Evolutionary conservation across 202 grass and related monocot species (phyloP), one percentile per base, ranked within the genome.

Genomic region (Hordeum pubiflorum): DNA sequence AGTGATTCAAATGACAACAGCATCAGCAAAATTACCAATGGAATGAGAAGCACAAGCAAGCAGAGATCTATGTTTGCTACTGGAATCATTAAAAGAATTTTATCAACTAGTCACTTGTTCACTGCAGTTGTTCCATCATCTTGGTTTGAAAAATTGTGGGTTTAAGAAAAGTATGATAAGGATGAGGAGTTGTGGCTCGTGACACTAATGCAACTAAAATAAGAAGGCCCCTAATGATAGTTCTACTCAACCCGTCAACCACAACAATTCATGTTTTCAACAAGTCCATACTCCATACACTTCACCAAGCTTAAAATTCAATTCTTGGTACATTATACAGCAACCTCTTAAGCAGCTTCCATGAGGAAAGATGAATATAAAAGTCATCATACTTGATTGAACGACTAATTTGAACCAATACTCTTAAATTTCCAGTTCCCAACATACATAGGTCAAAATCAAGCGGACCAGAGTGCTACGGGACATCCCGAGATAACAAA

Each of bases 11-110:
- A 76, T 14, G 34, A 82, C 34, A 66, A 27, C 44, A 84, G 6
- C 36, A 86, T 69, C 26, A 83, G 36, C 0, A 83, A 70, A 71
- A 77, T 14, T 11, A 77, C 69, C 55, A 20, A 72, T 62, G 41
- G 14, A 91, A 63, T 78, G 41, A 44, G 50, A 82, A 46, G 9
- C 10, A 48, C 20, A 82, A 71, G 26, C 5, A 60, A 23, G 1
- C 12, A 79, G 23, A 68, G 77, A 81, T 0, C 3, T 56, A 61
- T 62, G 10, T 21, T 54, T 0, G 4, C 8, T 55, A 33, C 29
- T 54, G 48, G 3, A 9, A 80, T 75, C n/a, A 55, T 14, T 74
- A 50, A 61, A 67, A 52, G 10, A 79, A 68, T 20, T 32, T 38
- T 40, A 61, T 41, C 10, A 83, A 48, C 10, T 78, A 15, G 5